Base-by-base conservation (phyloP, 1,139 yeast species). In the Chernovozyma aurita region DNA sequence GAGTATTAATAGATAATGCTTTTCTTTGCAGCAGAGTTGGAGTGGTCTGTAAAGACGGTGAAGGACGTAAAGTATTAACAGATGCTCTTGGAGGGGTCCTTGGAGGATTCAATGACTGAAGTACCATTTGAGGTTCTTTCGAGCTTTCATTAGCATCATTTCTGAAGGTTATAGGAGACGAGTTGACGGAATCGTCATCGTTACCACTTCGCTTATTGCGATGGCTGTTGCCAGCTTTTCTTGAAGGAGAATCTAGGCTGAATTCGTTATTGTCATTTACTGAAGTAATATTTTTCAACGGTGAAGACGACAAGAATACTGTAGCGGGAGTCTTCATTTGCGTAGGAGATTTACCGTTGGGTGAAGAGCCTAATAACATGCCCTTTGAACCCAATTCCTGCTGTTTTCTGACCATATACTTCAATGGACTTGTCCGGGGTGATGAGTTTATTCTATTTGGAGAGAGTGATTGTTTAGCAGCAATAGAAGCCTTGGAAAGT, bases 401-500 rank as follows among this genome's bases (percentile, higher is more conserved):
- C 13, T 13, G 30, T 15, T 34, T 34, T 24, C 36, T 25, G 2
- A 30, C 37, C 36, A 35, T 32, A 30, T 28, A 33, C 17, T 34
- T 31, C 6, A 37, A 20, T 9, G 40, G 40, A 15, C 38, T 30
- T 5, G 33, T 30, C 7, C 37, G 37, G 3, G 37, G 24, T 2
- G 37, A 24, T 13, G 34, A 22, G n/a, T 9, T 28, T 28, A 32
- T 13, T 33, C 42, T 46, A 5, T 47, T 47, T 11, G 65, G 67
- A 9, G 63, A 59, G 18, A 53, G 41, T 36, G 64, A 57, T 46
- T 65, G 71, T 45, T 68, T 70, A 21, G 76, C 76, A 17, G 76
- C 59, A 29, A 69, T 63, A 18, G 73, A 64, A 11, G 76, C 76
- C 45, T 59, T 61, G 28, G 72, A 63, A 24, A 70, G 55, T 45